A percentile compares a stretch with the other conserved stretches of the same genome.
These are phyloP conservation scores for Smittium culicis DNA, from an alignment of 371 early-diverging fungal genomes.

Conservation along the genomic window DNA sequence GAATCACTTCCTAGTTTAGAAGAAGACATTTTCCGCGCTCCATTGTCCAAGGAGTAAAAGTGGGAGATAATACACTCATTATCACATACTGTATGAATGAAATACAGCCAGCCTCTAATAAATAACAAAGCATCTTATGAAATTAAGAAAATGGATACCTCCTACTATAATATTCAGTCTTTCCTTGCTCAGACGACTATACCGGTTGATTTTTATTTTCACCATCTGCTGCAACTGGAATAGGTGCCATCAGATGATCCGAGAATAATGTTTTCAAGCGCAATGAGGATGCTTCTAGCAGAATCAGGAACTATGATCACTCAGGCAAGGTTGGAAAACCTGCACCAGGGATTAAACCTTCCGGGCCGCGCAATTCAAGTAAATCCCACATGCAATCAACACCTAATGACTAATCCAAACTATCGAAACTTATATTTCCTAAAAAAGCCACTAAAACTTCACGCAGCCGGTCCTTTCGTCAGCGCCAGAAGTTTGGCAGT, in stretches of 20 bases:
- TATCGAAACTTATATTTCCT: not conserved
- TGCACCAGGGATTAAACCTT: not conserved
- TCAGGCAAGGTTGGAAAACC: not conserved
- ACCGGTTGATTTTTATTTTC: not conserved
- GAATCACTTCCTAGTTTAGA: not conserved
- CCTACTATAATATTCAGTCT: not conserved
- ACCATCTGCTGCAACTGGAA: not conserved
- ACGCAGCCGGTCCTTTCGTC: not conserved
- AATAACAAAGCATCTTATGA: not conserved
- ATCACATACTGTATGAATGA: not conserved
- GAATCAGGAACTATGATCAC: not conserved
- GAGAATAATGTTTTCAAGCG: not conserved
- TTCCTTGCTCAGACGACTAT: not conserved
- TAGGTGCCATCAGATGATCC: not conserved
- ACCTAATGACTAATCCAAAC: not conserved
- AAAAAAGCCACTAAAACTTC: not conserved
- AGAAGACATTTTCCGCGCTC: not conserved
- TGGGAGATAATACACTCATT: not conserved
- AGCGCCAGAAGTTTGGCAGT: not conserved
- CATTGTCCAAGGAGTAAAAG: not conserved
- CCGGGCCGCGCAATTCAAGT: not conserved
- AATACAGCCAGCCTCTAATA: not conserved
- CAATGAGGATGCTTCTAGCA: not conserved
- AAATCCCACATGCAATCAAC: not conserved
- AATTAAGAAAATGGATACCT: not conserved